Percentiles rank a stretch among this genome's conserved stretches.
phyloP scores from a whole-genome alignment of 805 yeast species.

The Groenewaldozyma salmanticensis region DNA sequence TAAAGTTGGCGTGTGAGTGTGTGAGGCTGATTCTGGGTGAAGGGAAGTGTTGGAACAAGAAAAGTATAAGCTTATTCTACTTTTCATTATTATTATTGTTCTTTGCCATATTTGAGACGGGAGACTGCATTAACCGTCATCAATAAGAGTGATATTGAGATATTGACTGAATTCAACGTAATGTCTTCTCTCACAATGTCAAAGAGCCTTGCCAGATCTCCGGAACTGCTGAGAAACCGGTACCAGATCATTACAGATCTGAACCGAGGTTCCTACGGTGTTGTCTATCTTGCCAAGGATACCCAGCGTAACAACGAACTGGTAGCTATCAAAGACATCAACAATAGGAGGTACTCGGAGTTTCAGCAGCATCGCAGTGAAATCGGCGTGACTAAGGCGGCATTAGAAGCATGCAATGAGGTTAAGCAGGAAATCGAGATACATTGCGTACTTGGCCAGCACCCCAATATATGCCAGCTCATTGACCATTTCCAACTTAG shows the following conservation, averaged over 20 bases:
- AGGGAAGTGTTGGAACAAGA: no score
- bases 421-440: slow-evolving; percentile 50
- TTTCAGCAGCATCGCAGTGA: not conserved
- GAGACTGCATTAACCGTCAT: no score
- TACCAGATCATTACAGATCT: slow-evolving; percentile 54
- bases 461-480: slow-evolving; percentile 69
- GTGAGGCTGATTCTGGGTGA: no score
- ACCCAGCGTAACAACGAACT: slow-evolving; percentile 34
- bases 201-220: no score
- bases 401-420: slow-evolving; percentile 10
- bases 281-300: slow-evolving; percentile 82
- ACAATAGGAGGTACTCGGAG: slow-evolving; percentile 2
- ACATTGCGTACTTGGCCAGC: slow-evolving; percentile 66
- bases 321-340: slow-evolving; percentile 79
- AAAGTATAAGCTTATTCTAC: no score
- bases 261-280: slow-evolving; percentile 90
- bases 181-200: no score
- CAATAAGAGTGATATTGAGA: no score
- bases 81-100: no score
- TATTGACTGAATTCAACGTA: no score
- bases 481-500: slow-evolving; percentile 60
- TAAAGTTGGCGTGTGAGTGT: no score
- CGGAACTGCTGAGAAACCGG: slow-evolving; percentile 39
- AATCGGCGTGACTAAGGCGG: not conserved
- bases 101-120: no score